Percentiles rank a stretch among this genome's conserved stretches.
Conservation (phyloP, 192 early-diverging fungal species). For the Mortierella hygrophila region DNA sequence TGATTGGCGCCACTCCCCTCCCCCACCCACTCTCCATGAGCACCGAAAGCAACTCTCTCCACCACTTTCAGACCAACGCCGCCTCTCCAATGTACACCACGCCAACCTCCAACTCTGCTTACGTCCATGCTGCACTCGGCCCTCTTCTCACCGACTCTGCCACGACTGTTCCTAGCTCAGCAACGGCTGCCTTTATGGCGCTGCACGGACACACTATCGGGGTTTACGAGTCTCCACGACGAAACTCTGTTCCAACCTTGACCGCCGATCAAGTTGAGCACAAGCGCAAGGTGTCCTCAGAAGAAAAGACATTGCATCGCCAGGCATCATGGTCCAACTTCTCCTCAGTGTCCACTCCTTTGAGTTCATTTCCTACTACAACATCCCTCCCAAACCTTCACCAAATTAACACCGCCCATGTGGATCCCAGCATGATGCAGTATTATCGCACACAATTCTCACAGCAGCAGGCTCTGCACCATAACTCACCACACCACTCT, state of each 20-base stretch:
- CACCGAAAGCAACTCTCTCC: conserved; percentile 35
- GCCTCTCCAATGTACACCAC: conserved; percentile 15
- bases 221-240: conserved; percentile 20
- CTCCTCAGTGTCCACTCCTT: conserved; percentile 1
- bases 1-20: conserved; percentile 26
- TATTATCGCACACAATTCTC: conserved; percentile 14
- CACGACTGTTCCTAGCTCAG: conserved; percentile 8
- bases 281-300: conserved; percentile 25
- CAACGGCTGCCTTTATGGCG: conserved; percentile 30
- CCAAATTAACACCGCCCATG: conserved; percentile 9
- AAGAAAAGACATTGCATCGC: conserved; percentile 40
- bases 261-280: conserved; percentile 21
- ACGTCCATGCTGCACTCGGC: conserved; percentile 24
- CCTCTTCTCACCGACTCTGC: conserved; percentile 16
- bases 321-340: conserved; percentile 41
- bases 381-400: conserved; percentile 8
- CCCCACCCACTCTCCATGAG: conserved; percentile 34
- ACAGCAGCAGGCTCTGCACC: conserved; percentile 20
- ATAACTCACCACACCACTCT: neutral
- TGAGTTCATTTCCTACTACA: conserved; percentile 5
- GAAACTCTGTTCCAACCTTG: conserved; percentile 39
- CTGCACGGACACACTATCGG: conserved; percentile 29
- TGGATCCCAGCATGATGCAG: conserved; percentile 18
- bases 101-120: conserved; percentile 5
- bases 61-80: conserved; percentile 38